Evolutionary conservation across 257 asterid genomes (phyloP), one percentile per base, ranked within the genome.

Genomic region (Solanum paucissectum): DNA sequence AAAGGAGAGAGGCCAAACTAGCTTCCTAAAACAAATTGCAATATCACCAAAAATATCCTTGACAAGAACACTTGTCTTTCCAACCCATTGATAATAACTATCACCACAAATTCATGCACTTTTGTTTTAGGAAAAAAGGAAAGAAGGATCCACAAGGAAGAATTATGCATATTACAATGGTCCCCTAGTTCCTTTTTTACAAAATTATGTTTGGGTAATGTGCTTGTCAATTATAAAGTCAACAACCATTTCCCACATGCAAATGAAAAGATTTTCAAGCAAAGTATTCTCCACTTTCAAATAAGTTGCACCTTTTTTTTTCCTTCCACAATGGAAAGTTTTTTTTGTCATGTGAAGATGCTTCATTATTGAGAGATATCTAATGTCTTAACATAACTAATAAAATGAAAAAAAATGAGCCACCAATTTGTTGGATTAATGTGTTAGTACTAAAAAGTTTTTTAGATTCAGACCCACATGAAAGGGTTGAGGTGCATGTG

Each of bases 231-330:
- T 81, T 46, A 81, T 81, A 81, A 81, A 81, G 66, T 81, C 85
- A 81, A 81, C 85, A 81, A 27, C 85, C 68, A 79, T 81, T 81
- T 81, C 25, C 66, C 85, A 81, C 85, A 81, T 81, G 85, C 66
- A 81, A 27, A 44, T 79, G 85, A 44, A 79, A 79, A 79, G 64
- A 14, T 79, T 4, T 79, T 79, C 85, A 79, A 81, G 68, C 40
- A 81, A 81, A 81, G 40, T 81, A 81, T 12, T 42, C 27, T 46
- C 18, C 85, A 44, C 85, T 81, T 46, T 79, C 25, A 46, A 79
- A 79, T 79, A 44, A 8, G 66, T 46, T 44, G 0, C 66, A 79
- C 62, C 36, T n/a, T 76, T 76, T 37, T 37, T 5, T 20, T 75
- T 21, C 18, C 21, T 25, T 68, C 38, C 83, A 76, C 4, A n/a